These are phyloP conservation scores for Capronia coronata DNA, from an alignment of 2,329 filamentous ascomycete species.

Conservation along the genomic window DNA sequence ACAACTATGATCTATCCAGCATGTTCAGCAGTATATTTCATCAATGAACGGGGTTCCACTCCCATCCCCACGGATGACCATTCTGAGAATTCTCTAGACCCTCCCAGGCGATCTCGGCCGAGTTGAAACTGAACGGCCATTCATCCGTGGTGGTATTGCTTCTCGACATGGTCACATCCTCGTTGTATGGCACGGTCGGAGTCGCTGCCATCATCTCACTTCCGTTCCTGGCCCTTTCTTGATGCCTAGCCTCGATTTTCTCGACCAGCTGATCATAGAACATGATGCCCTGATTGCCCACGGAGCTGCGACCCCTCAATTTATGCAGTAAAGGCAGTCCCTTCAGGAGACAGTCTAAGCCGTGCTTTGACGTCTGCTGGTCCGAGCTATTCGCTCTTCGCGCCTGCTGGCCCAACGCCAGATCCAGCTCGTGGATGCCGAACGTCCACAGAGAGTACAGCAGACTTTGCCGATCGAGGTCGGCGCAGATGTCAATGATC, in stretches of 20 bases:
- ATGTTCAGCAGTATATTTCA: too few species aligned
- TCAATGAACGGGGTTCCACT: too few species aligned
- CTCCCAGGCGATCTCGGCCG: too few species aligned
- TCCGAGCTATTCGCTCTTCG: constrained; percentile 3
- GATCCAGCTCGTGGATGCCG: constrained; percentile 8
- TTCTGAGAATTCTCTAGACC: too few species aligned
- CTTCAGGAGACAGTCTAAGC: not conserved
- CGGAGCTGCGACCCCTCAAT: not conserved
- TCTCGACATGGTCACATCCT: too few species aligned
- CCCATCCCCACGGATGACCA: too few species aligned
- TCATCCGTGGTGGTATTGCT: too few species aligned
- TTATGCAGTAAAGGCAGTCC: not conserved
- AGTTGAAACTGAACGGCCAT: too few species aligned
- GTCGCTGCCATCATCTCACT: too few species aligned
- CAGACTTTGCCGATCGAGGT: constrained; percentile 2
- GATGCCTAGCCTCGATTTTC: not conserved
- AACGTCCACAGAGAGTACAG: constrained; percentile 8
- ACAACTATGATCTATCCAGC: too few species aligned
- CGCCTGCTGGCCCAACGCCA: constrained; percentile 7
- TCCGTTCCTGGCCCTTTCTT: too few species aligned
- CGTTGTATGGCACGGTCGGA: too few species aligned
- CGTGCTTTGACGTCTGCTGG: not conserved
- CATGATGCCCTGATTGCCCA: not conserved
- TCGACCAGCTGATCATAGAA: not conserved
- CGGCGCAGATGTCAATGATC: constrained; percentile 1